Percentiles rank a stretch among this genome's conserved stretches.
Conservation (phyloP, 2,329 filamentous ascomycete genomes). For the Fusarium sambucinum region DNA sequence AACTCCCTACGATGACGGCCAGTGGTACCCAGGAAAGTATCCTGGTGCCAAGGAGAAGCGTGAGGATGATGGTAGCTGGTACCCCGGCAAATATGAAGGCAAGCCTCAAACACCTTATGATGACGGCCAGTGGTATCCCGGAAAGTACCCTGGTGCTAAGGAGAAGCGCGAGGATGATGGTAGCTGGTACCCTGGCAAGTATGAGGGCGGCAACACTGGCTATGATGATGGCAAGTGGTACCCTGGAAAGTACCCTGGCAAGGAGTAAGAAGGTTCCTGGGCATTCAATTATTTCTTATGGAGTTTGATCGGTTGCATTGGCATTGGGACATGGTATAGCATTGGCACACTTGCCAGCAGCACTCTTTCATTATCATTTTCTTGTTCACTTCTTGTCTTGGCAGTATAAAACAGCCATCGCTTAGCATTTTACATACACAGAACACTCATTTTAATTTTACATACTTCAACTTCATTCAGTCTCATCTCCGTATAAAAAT, state of each 20-base stretch:
- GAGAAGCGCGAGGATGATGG: slow-evolving; percentile 1
- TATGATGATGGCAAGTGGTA: no score
- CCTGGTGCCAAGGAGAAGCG: slow-evolving; percentile 17
- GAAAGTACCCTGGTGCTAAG: slow-evolving; percentile 24
- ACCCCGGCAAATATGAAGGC: slow-evolving; percentile 27
- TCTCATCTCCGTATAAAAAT: not conserved
- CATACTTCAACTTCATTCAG: not conserved
- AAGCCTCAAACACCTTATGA: not conserved
- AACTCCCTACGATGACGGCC: slow-evolving; percentile 8
- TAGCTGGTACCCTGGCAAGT: slow-evolving; percentile 13
- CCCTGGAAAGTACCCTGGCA: slow-evolving; percentile 36
- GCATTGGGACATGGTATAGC: not conserved
- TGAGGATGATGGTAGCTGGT: not conserved
- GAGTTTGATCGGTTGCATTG: slow-evolving; percentile 5
- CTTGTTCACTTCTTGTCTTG: slow-evolving; percentile 5
- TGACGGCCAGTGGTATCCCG: slow-evolving; percentile 17
- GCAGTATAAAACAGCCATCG: not conserved
- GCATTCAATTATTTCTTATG: not conserved
- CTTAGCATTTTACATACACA: not conserved
- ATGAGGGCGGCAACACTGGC: slow-evolving; percentile 16
- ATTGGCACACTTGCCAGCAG: not conserved
- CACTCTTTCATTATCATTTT: slow-evolving; percentile 14
- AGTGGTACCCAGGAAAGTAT: slow-evolving; percentile 25
- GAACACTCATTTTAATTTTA: slow-evolving; percentile 20
- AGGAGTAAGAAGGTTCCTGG: slow-evolving; percentile 1